These are phyloP conservation scores for Fusarium marasasianum DNA, from an alignment of 2,329 filamentous ascomycete genomes.

Conservation along the genomic window DNA sequence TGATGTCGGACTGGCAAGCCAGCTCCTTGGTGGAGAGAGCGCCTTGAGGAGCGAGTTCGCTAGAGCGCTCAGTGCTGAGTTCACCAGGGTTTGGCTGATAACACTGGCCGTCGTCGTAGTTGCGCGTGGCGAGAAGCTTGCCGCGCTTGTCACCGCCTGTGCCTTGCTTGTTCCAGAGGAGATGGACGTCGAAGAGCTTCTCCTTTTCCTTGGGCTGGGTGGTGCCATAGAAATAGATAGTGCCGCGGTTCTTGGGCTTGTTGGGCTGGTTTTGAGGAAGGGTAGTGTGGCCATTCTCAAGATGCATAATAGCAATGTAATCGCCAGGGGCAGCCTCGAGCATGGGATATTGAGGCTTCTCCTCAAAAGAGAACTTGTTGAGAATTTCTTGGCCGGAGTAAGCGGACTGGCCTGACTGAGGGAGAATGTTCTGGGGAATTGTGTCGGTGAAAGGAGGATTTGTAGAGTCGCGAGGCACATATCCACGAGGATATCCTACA, in stretches of 20 bases:
- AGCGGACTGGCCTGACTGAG: conserved; percentile 66
- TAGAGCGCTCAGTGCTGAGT: conserved; percentile 69
- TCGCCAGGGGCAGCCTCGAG: conserved; percentile 70
- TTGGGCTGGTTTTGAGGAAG: conserved; percentile 62
- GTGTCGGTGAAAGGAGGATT: conserved; percentile 65
- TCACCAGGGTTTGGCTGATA: conserved; percentile 75
- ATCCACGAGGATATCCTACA: conserved; percentile 80
- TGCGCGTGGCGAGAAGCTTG: conserved; percentile 76
- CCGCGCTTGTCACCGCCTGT: conserved; percentile 84
- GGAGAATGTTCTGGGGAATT: conserved; percentile 71
- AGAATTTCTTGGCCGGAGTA: conserved; percentile 69
- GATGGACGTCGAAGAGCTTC: conserved; percentile 71
- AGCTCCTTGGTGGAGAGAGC: conserved; percentile 67
- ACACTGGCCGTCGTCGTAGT: conserved; percentile 92
- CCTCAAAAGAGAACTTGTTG: conserved; percentile 48
- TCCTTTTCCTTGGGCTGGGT: conserved; percentile 62
- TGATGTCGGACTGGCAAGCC: conserved; percentile 83
- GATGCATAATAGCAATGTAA: conserved; percentile 72
- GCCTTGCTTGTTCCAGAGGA: conserved; percentile 81
- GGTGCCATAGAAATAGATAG: conserved; percentile 80
- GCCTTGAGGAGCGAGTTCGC: conserved; percentile 63
- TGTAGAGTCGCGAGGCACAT: conserved; percentile 62
- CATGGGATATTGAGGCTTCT: conserved; percentile 65
- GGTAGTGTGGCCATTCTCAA: conserved; percentile 82
- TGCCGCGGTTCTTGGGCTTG: conserved; percentile 73